Evolutionary conservation across 352 stramenopile genomes (phyloP), one percentile per base, ranked within the genome.

Genomic region (Pythium dissimile): DNA sequence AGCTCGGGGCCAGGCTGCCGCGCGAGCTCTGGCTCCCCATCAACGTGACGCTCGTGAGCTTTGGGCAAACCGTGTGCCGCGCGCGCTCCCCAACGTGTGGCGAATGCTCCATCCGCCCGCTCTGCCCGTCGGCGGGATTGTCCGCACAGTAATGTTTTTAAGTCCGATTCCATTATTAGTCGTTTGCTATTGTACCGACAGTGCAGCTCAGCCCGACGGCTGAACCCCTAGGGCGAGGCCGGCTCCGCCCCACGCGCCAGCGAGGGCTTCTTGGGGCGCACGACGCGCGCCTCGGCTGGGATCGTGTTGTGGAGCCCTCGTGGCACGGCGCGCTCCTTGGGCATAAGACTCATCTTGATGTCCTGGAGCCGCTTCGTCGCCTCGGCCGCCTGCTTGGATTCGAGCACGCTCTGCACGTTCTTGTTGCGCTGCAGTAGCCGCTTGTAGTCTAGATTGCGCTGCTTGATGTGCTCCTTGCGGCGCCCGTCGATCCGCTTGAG

Each of bases 361-460:
- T 91, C 75, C 43, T 91, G 83, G 21, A 89, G 74, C 50, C 72
- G 79, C 67, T 87, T 88, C 23, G 83, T 91, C 15, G 83, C 77
- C 39, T 93, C 83, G 13, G 67, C 52, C 13, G 78, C 71, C 65
- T 98, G 92, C 74, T 98, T 98, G 20, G 83, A 94, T 66, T 98
- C 94, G 15, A 98, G 75, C 24, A 97, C 87, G 31, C 84, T 77
- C 64, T 97, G 83, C 13, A 98, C 95, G 66, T 98, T 98, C 49
- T 88, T 87, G 69, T 98, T 98, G 63, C 95, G 92, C 75, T 98
- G 92, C 39, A 98, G 62, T 50, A 98, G 77, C 16, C 91, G 84
- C 67, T 97, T 97, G 32, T 83, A 97, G 71, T 98, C 94, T 1
- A 96, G 63, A 51, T 94, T 93, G 34, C 91, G 78, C 68, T 97